A percentile compares a stretch with the other conserved stretches of the same genome.
phyloP scores from a whole-genome alignment of 2,329 filamentous ascomycete genomes.

The Trichoderma breve region DNA sequence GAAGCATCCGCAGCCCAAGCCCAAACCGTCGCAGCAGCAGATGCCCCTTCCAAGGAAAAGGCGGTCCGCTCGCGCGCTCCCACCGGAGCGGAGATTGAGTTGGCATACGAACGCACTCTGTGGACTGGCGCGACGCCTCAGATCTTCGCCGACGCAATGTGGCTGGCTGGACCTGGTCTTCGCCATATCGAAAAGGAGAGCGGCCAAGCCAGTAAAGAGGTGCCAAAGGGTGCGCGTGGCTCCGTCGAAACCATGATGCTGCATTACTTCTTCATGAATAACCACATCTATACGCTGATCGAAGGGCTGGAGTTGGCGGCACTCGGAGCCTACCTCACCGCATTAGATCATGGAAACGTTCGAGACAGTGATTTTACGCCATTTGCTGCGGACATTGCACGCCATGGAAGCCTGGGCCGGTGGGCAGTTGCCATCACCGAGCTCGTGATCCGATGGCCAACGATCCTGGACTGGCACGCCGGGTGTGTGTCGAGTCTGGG shows the following conservation, averaged over 20 bases:
- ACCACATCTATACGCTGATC: conserved; percentile 8
- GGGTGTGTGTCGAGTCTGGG: conserved; percentile 7
- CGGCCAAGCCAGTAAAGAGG: not conserved
- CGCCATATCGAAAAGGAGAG: conserved; percentile 7
- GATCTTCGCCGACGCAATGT: conserved; percentile 9
- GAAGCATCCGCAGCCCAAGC: not conserved
- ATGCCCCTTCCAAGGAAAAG: not conserved
- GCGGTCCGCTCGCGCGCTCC: not conserved
- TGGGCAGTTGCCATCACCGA: not conserved
- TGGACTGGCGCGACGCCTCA: conserved; percentile 5
- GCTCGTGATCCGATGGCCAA: not conserved
- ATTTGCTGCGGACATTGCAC: not conserved
- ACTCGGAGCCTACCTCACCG: conserved; percentile 2
- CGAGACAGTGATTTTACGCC: conserved; percentile 10
- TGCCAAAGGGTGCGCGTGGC: not conserved
- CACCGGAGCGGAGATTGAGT: not conserved
- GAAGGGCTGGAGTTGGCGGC: not conserved
- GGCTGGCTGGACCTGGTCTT: conserved; percentile 3
- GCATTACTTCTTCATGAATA: conserved; percentile 17
- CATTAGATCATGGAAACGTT: not conserved
- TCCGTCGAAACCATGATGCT: conserved; percentile 7
- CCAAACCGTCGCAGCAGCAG: not conserved
- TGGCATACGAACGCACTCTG: not conserved
- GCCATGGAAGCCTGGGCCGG: not conserved
- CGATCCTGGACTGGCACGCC: conserved; percentile 12